A percentile compares a stretch with the other conserved stretches of the same genome.
Evolutionary conservation across 768 basidiomycete species (phyloP).

Genomic region (Tylopilus rubrobrunneus): DNA sequence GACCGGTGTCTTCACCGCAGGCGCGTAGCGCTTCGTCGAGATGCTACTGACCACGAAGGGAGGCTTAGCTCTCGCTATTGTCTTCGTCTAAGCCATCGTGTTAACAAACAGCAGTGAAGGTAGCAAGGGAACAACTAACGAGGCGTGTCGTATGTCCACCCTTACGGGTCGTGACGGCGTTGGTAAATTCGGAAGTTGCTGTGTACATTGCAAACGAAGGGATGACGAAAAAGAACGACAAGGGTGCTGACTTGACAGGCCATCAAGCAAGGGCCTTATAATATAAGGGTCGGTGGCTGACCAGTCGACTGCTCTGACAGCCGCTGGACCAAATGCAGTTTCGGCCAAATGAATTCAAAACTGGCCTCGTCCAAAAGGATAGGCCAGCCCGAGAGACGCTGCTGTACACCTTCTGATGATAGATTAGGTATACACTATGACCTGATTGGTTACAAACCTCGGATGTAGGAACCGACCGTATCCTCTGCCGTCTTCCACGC

Average conservation of each 20-base stretch:
- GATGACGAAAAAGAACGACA: not conserved
- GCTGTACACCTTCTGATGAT: not conserved
- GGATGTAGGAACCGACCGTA: too few species aligned
- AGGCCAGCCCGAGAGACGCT: too few species aligned
- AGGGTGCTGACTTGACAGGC: not conserved
- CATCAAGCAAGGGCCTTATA: not conserved
- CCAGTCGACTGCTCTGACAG: not conserved
- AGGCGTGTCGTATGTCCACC: too few species aligned
- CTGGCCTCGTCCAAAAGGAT: not conserved
- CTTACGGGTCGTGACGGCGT: not conserved
- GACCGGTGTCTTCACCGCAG: not conserved
- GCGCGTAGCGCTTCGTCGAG: not conserved
- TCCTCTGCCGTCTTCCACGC: too few species aligned
- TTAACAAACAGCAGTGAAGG: not conserved
- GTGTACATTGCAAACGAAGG: not conserved
- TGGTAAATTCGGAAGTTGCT: not conserved
- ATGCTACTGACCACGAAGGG: constrained; percentile 11
- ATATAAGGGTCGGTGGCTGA: not conserved
- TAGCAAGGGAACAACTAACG: not conserved
- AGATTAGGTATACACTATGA: too few species aligned
- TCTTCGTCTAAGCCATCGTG: not conserved
- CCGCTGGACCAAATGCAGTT: not conserved
- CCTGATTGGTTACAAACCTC: too few species aligned
- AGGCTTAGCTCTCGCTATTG: not conserved
- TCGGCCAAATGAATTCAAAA: not conserved